Evolutionary conservation across 345 rosid genomes (phyloP), one percentile per base, ranked within the genome.

Genomic region (Microthlaspi erraticum): DNA sequence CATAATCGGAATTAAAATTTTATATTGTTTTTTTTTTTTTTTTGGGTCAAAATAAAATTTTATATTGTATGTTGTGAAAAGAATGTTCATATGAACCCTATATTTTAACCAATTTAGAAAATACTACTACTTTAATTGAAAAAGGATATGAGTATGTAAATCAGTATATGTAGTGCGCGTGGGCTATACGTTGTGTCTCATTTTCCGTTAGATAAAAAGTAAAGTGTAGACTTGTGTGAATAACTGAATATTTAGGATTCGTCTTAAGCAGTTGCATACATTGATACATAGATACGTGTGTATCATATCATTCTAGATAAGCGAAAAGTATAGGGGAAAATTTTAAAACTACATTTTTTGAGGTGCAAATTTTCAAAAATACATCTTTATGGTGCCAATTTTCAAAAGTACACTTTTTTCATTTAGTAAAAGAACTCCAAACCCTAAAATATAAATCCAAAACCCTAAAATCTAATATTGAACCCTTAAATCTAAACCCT

Each of bases 81-180:
- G 38, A 67, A 32, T 42, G 34, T 52, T 41, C 51, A 17, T 66
- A 6, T 23, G n/a, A 49, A 7, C 12, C 48, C 34, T 5, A 37
- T n/a, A 7, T n/a, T n/a, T n/a, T n/a, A n/a, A n/a, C n/a, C 39
- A 66, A 52, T 9, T 6, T 31, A 66, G 54, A 51, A 26, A 10
- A 18, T 33, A 54, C 32, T 5, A 20, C 26, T 23, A 23, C 26
- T 23, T 23, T 23, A 23, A 23, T 23, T 23, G 19, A 46, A 61
- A 63, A 46, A 10, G 32, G 26, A 23, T 23, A 34, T 7, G 8
- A 60, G 12, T 14, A 34, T 11, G 37, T 42, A 42, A 2, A n/a
- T n/a, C n/a, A n/a, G n/a, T n/a, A n/a, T n/a, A 56, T 36, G 43
- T 55, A 38, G 12, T 26, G 71, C 76, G 77, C 71, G 77, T 72